A percentile compares a stretch with the other conserved stretches of the same genome.
These are phyloP conservation scores for Xylaria scruposa DNA, from an alignment of 495 filamentous ascomycete genomes.

Conservation along the genomic window DNA sequence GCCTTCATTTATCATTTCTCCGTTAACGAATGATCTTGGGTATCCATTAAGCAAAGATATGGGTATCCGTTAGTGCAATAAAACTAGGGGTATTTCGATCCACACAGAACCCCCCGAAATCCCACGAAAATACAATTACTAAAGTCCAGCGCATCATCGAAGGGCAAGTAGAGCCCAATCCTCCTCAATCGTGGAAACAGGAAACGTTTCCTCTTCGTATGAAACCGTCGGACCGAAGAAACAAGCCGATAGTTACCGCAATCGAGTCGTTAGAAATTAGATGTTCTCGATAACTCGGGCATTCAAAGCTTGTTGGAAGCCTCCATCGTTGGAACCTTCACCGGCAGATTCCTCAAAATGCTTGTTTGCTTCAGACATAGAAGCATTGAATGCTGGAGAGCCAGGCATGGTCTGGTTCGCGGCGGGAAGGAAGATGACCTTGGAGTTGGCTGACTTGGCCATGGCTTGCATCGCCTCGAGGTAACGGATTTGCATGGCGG, in stretches of 20 bases:
- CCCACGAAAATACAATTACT: neutral
- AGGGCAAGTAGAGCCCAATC: neutral
- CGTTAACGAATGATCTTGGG: constrained; percentile 25
- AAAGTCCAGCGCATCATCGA: neutral
- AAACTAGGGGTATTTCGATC: constrained; percentile 26
- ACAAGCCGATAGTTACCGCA: neutral
- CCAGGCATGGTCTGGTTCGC: constrained; percentile 69
- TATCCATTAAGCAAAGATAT: constrained; percentile 27
- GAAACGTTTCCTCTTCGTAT: neutral
- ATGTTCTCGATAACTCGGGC: constrained; percentile 87
- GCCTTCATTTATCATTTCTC: constrained; percentile 13
- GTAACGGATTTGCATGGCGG: constrained; percentile 98
- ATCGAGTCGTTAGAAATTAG: constrained; percentile 47
- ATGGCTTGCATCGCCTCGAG: constrained; percentile 99
- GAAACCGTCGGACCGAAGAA: neutral
- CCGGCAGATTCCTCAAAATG: constrained; percentile 35
- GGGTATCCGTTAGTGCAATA: constrained; percentile 25
- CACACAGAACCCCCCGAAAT: constrained; percentile 9
- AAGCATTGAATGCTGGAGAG: constrained; percentile 42
- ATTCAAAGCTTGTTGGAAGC: constrained; percentile 85
- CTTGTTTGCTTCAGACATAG: constrained; percentile 35
- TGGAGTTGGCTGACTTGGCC: constrained; percentile 94
- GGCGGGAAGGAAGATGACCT: constrained; percentile 93
- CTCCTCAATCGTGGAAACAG: neutral
- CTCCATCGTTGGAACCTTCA: constrained; percentile 54